These are phyloP conservation scores for Hebeloma cylindrosporum DNA, from an alignment of 768 basidiomycete species.

Conservation along the genomic window DNA sequence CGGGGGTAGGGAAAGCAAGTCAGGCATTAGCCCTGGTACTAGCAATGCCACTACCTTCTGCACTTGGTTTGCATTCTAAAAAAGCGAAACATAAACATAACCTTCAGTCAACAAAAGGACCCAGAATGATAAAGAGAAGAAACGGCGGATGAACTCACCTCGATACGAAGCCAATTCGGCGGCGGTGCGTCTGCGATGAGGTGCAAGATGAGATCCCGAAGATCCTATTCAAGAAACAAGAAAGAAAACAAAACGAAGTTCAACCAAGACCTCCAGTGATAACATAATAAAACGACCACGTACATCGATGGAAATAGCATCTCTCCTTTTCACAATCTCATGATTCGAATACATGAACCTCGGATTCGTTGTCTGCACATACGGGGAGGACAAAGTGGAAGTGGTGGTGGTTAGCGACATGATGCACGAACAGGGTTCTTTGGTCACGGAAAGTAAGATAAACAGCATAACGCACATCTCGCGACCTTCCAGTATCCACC, in stretches of 20 bases:
- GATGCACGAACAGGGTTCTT: constrained; percentile 11
- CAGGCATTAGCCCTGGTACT: constrained; percentile 83
- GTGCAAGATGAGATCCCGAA: constrained; percentile 84
- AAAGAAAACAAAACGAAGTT: neutral
- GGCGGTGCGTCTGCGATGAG: constrained; percentile 81
- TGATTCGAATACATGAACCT: constrained; percentile 79
- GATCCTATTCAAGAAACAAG: constrained; percentile 52
- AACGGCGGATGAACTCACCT: constrained; percentile 46
- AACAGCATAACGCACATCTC: constrained; percentile 44
- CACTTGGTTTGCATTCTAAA: constrained; percentile 70
- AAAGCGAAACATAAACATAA: too few relatives aligned
- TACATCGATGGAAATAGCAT: constrained; percentile 82
- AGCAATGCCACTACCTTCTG: constrained; percentile 78
- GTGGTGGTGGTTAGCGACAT: constrained; percentile 15
- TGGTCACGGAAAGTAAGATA: constrained; percentile 1
- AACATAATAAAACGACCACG: constrained; percentile 29
- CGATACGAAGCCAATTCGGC: constrained; percentile 82
- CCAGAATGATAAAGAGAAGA: constrained; percentile 6
- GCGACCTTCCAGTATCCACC: constrained; percentile 53
- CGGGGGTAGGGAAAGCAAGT: constrained; percentile 69
- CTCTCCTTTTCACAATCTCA: constrained; percentile 71
- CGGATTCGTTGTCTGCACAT: constrained; percentile 52
- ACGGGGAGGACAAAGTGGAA: constrained; percentile 6
- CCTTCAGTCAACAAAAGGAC: too few relatives aligned
- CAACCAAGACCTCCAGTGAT: neutral